Conservation (phyloP, 1,284 basidiomycete genomes). For the Athelia sp. region DNA sequence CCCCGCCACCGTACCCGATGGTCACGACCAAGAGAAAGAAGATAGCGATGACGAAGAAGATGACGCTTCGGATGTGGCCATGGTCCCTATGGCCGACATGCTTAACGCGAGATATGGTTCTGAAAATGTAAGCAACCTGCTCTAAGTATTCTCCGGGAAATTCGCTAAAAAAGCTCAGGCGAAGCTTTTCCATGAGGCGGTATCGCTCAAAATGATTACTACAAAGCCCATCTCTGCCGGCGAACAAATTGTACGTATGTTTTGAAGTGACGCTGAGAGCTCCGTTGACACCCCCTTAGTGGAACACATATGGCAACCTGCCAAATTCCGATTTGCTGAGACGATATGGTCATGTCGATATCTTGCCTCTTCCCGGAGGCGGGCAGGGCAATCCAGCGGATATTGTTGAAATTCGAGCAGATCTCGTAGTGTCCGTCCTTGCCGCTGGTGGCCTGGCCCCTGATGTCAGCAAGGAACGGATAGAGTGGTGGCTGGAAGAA, state of each 20-base stretch:
- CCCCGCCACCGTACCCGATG: conserved; percentile 18
- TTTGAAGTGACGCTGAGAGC: neutral
- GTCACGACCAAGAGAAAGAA: conserved; percentile 23
- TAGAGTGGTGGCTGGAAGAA: conserved; percentile 90
- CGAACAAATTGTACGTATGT: conserved; percentile 77
- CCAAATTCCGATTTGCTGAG: conserved; percentile 94
- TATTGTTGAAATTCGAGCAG: conserved; percentile 80
- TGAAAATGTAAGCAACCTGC: conserved; percentile 65
- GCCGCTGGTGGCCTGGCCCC: conserved; percentile 18
- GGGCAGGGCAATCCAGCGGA: conserved; percentile 79
- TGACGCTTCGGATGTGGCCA: conserved; percentile 72
- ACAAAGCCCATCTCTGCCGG: conserved; percentile 74
- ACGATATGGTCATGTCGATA: conserved; percentile 91
- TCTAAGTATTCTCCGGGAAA: neutral
- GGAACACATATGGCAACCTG: conserved; percentile 94
- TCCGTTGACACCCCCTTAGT: conserved; percentile 39
- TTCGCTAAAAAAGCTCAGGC: conserved; percentile 47
- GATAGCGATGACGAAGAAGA: conserved; percentile 45
- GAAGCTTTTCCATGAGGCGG: conserved; percentile 78
- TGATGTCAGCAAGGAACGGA: conserved; percentile 45
- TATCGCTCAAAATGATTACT: conserved; percentile 74
- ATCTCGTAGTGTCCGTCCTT: conserved; percentile 61
- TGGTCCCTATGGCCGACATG: conserved; percentile 98
- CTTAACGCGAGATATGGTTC: conserved; percentile 84
- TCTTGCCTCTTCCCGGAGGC: conserved; percentile 46